Evolutionary conservation across 305 asterid genomes (phyloP), one percentile per base, ranked within the genome.

Genomic region (Fraxinus greggii): DNA sequence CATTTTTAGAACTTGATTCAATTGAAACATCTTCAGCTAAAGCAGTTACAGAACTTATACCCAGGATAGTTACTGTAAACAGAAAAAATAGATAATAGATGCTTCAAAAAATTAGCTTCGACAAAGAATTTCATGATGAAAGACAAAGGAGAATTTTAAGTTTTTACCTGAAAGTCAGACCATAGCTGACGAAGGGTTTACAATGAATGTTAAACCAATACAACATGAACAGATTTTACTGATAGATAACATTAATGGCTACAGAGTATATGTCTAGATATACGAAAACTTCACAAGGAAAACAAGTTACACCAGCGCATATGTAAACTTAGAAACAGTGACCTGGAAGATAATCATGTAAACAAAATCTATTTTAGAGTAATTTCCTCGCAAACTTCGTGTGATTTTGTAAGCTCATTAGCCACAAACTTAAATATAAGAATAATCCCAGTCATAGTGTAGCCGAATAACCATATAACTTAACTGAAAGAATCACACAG

Each of bases 21-120:
- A 72, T 42, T 32, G 95, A 88, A 81, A 85, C 86, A 81, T 91
- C 92, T 81, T 95, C 98, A 31, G 98, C 95, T 85, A 92, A 82
- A 76, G 93, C 91, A 81, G 88, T 88, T 59, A 79, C 76, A 15
- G 84, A 87, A 84, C 83, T 88, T 78, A 90, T 86, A 79, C 97
- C 97, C 76, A 96, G 85, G 82, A 91, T 83, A 26, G 91, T 40
- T 40, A 97, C 98, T 92, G 87, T 88, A 83, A 82, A 72, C 70
- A 82, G 67, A 86, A 84, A 21, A 75, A 48, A 56, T 28, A 15
- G 78, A 40, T 24, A 82, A 59, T 24, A 10, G 21, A 42, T 76
- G 56, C 72, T 83, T 69, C 63, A 80, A 65, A 80, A 69, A 29
- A 24, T 7, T 40, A 36, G 74, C 69, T 63, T 59, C 21, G 23